A percentile compares a stretch with the other conserved stretches of the same genome.
Evolutionary conservation across 768 basidiomycete species (phyloP).

Genomic region (Podaxis sp.): DNA sequence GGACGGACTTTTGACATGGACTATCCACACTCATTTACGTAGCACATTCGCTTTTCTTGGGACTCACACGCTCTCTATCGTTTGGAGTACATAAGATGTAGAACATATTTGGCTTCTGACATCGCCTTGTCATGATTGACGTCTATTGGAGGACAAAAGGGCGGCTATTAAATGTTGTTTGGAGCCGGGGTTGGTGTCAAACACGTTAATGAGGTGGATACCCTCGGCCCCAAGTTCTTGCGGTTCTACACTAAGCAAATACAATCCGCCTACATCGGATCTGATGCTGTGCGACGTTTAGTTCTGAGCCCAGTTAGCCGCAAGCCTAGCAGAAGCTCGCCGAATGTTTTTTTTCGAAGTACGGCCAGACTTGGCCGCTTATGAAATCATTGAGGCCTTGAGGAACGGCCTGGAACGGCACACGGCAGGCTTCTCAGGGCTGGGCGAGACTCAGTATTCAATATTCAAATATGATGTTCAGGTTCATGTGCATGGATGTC

Average conservation of each 20-base stretch:
- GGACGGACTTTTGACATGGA: not conserved
- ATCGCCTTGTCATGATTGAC: not conserved
- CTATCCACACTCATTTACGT: conserved; percentile 6
- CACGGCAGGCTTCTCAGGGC: too few species aligned
- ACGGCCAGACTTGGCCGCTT: not conserved
- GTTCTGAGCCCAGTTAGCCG: not conserved
- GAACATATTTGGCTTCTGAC: not conserved
- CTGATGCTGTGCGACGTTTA: not conserved
- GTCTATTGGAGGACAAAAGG: not conserved
- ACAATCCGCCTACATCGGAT: not conserved
- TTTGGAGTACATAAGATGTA: not conserved
- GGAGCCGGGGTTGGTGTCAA: too few species aligned
- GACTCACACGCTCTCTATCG: not conserved
- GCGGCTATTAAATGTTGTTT: not conserved
- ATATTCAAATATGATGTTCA: too few species aligned
- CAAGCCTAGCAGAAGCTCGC: not conserved
- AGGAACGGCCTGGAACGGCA: not conserved
- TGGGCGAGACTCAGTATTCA: too few species aligned
- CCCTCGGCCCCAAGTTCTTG: too few species aligned
- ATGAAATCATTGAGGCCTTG: not conserved
- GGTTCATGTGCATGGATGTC: too few species aligned
- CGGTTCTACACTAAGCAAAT: too few species aligned
- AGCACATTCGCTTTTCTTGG: not conserved
- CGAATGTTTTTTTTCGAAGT: not conserved
- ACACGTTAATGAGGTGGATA: too few species aligned